phyloP scores from a whole-genome alignment of 306 rosid genomes.

The Senna tora region DNA sequence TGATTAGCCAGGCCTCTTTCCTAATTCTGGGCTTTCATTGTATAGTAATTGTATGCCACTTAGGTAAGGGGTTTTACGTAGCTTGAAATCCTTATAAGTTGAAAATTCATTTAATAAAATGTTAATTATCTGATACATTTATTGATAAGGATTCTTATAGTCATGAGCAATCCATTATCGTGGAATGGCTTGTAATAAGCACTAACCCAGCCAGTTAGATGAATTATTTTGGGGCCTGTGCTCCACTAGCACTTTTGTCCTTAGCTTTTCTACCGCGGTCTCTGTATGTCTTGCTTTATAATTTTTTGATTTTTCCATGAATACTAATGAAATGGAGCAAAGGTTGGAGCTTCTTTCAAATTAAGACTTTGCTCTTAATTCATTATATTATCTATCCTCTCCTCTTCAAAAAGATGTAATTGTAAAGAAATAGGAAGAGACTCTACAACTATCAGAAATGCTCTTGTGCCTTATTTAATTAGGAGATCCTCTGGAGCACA shows the following conservation, averaged over 20 bases:
- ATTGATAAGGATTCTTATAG: background rate
- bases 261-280: background rate
- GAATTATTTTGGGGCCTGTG: background rate
- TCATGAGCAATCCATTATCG: background rate
- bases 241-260: background rate
- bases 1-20: background rate
- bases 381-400: background rate
- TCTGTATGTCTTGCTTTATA: slow-evolving; percentile 3
- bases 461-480: too few species aligned
- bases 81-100: background rate
- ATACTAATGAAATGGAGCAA: background rate
- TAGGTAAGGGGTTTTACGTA: background rate
- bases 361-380: background rate
- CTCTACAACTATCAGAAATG: background rate
- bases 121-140: slow-evolving; percentile 3
- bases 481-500: background rate
- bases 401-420: background rate
- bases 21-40: background rate
- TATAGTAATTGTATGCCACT: background rate
- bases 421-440: background rate
- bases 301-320: background rate
- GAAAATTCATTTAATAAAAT: background rate
- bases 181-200: slow-evolving; percentile 7
- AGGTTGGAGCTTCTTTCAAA: background rate
- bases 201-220: background rate